Evolutionary conservation across 768 basidiomycete species (phyloP), one percentile per base, ranked within the genome.

Genomic region (Trametes gibbosa): DNA sequence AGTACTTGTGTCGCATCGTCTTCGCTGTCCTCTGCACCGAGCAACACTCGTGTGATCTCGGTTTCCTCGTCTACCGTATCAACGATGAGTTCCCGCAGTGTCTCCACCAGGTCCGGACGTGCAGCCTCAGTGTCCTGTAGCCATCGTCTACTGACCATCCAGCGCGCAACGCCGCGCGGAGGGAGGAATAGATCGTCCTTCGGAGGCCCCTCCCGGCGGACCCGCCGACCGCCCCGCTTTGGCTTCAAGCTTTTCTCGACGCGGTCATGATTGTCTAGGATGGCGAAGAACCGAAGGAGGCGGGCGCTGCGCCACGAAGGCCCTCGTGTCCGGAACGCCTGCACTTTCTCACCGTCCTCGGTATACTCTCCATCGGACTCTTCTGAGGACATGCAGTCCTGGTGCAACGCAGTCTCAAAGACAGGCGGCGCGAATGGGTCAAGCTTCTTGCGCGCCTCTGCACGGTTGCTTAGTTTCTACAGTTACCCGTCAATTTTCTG

Each of bases 351-450:
- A n/a, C 69, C 73, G 4, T 65, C 61, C 27, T 54, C 64, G 29
- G 70, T 72, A 34, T 73, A 70, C 35, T 86, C 87, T 49, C 72
- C 73, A 61, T 84, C 83, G 14, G 89, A 90, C 69, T 91, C 89
- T 63, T 91, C 89, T 29, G 85, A 86, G 25, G 89, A 91, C 85
- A 90, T 89, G 71, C 88, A 90, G 47, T 90, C 89, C 19, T 83
- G 61, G 60, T 86, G 84, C 56, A 91, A 70, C 14, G 89, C 88
- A 14, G 83, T 82, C 65, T 90, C 86, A 66, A 90, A 90, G 14
- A 75, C 78, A 24, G 82, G 75, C 69, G 89, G 84, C 54, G 83
- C 79, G 59, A 89, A 86, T 0, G 66, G 73, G 24, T 72, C 72
- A 24, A 83, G 70, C 53, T 78, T 82, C 63, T 82, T 74, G 23